Evolutionary conservation across 2,329 filamentous ascomycete species (phyloP).

Genomic region (Penicillium sp.): DNA sequence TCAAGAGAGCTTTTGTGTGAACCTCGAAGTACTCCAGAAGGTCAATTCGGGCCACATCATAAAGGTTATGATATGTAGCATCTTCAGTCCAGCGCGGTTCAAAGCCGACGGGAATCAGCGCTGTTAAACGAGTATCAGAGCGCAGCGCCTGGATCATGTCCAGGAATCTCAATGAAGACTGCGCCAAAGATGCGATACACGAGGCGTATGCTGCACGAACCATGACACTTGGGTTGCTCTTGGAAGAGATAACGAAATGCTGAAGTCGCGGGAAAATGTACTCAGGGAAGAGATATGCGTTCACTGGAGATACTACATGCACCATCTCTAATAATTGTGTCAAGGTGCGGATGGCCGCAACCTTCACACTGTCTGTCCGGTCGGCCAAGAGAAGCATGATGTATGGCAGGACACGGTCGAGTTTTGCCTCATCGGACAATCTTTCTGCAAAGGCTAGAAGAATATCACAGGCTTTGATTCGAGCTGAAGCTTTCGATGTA

Average conservation of each 20-base stretch:
- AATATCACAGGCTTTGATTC: slow-evolving; percentile 85
- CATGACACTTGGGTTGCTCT: slow-evolving; percentile 62
- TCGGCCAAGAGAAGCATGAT: slow-evolving; percentile 81
- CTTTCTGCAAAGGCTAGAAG: slow-evolving; percentile 88
- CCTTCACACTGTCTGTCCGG: slow-evolving; percentile 77
- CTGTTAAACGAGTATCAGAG: slow-evolving; percentile 77
- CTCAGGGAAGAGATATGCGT: slow-evolving; percentile 67
- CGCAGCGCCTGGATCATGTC: slow-evolving; percentile 88
- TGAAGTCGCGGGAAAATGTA: slow-evolving; percentile 64
- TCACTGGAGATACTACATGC: slow-evolving; percentile 76
- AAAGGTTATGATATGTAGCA: slow-evolving; percentile 74
- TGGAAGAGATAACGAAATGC: slow-evolving; percentile 55
- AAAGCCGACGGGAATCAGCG: slow-evolving; percentile 70
- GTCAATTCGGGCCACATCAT: slow-evolving; percentile 82
- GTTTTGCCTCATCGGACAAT: slow-evolving; percentile 90
- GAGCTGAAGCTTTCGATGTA: slow-evolving; percentile 83
- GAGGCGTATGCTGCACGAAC: slow-evolving; percentile 91
- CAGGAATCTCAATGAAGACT: slow-evolving; percentile 79
- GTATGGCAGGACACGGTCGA: slow-evolving; percentile 91
- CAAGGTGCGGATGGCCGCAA: slow-evolving; percentile 80
- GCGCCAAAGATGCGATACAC: slow-evolving; percentile 83
- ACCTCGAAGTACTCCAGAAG: slow-evolving; percentile 80
- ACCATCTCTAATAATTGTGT: slow-evolving; percentile 88
- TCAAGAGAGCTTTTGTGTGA: slow-evolving; percentile 86
- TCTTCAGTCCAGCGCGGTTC: slow-evolving; percentile 72